Evolutionary conservation across 2,329 filamentous ascomycete genomes (phyloP).

Genomic region (Botrytis galanthina): DNA sequence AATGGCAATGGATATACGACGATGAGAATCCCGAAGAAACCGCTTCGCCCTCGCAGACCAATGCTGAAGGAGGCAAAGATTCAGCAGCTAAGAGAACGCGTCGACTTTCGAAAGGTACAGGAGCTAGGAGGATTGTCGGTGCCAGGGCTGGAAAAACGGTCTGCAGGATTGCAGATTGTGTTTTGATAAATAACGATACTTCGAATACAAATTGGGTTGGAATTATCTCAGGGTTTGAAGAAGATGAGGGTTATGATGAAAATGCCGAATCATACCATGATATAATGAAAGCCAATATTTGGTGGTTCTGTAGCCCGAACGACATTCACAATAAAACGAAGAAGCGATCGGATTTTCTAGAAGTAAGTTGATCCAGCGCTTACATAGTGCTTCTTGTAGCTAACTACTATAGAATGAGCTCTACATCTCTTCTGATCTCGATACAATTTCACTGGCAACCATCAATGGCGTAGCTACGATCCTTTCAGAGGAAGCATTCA

Average conservation of each 20-base stretch:
- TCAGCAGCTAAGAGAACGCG: constrained; percentile 24
- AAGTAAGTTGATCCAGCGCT: constrained; percentile 47
- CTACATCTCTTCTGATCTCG: constrained; percentile 85
- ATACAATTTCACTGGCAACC: constrained; percentile 80
- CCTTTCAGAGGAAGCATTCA: constrained; percentile 69
- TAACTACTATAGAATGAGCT: constrained; percentile 68
- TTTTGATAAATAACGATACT: constrained; percentile 85
- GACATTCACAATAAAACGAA: constrained; percentile 82
- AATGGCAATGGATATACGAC: constrained; percentile 75
- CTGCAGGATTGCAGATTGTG: constrained; percentile 77
- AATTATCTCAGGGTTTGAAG: constrained; percentile 78
- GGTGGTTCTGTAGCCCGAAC: constrained; percentile 90
- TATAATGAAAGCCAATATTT: constrained; percentile 50
- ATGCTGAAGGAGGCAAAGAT: constrained; percentile 22
- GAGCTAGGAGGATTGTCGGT: constrained; percentile 61
- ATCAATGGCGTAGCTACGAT: constrained; percentile 88
- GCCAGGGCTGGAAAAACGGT: constrained; percentile 76
- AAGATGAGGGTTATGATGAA: constrained; percentile 73
- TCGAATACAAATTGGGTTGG: constrained; percentile 89
- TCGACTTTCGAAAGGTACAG: constrained; percentile 33
- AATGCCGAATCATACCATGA: constrained; percentile 42
- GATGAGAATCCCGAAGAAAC: constrained; percentile 17
- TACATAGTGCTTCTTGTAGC: constrained; percentile 1
- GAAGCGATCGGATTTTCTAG: constrained; percentile 76
- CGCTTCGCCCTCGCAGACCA: background rate